phyloP scores from a whole-genome alignment of 2,329 filamentous ascomycete species.

The Domatiomyces catenatus region DNA sequence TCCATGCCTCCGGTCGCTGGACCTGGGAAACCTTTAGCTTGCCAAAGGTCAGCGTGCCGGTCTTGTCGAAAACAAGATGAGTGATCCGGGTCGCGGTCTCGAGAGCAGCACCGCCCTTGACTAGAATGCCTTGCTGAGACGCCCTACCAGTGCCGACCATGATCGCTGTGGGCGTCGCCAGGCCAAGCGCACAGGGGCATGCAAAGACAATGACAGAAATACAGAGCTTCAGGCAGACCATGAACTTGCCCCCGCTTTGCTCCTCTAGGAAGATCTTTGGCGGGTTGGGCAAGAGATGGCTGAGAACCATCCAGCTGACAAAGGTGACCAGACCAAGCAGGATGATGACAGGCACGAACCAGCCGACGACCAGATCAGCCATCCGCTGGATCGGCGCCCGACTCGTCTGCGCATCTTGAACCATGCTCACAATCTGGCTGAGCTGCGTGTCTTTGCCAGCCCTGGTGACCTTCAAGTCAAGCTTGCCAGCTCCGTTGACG shows the following conservation, averaged over 20 bases:
- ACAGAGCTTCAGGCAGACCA: slow-evolving; percentile 94
- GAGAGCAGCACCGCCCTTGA: slow-evolving; percentile 85
- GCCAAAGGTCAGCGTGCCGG: slow-evolving; percentile 81
- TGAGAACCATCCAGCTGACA: slow-evolving; percentile 83
- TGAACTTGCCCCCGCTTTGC: slow-evolving; percentile 73
- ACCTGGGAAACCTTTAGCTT: slow-evolving; percentile 81
- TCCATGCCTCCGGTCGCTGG: slow-evolving; percentile 54
- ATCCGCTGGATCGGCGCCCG: slow-evolving; percentile 88
- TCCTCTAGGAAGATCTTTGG: slow-evolving; percentile 72
- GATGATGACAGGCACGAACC: slow-evolving; percentile 85
- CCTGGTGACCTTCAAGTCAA: slow-evolving; percentile 84
- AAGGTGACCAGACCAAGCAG: slow-evolving; percentile 74
- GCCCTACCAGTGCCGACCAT: slow-evolving; percentile 98
- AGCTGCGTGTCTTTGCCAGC: slow-evolving; percentile 91
- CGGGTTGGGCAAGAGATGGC: slow-evolving; percentile 68
- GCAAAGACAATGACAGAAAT: slow-evolving; percentile 98
- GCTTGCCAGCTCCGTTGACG: slow-evolving; percentile 79
- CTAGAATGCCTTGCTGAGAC: slow-evolving; percentile 89
- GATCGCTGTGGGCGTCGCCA: slow-evolving; percentile 89
- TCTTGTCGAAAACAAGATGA: slow-evolving; percentile 88
- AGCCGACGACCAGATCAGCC: slow-evolving; percentile 78
- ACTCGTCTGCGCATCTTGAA: slow-evolving; percentile 90
- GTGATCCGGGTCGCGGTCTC: slow-evolving; percentile 83
- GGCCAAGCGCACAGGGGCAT: slow-evolving; percentile 88
- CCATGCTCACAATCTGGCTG: slow-evolving; percentile 95